Conservation (phyloP, 495 filamentous ascomycete species). For the Podospora didyma region DNA sequence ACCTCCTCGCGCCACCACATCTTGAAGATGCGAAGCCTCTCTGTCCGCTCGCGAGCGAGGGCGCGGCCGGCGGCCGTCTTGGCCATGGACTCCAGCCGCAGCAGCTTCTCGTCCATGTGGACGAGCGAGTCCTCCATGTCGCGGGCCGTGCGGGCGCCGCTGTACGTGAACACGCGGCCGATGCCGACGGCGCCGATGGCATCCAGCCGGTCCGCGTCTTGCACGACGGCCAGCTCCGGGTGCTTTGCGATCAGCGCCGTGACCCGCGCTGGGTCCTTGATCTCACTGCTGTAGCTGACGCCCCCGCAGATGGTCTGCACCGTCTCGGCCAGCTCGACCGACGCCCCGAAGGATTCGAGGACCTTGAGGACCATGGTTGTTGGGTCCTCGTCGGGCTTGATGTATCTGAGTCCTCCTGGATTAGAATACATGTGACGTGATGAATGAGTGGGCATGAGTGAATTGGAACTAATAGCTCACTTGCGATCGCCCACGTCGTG, state of each 20-base stretch:
- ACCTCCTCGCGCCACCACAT: constrained; percentile 71
- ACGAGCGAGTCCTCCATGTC: constrained; percentile 59
- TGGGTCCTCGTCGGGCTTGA: constrained; percentile 45
- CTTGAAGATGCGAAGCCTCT: constrained; percentile 59
- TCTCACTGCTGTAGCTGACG: constrained; percentile 76
- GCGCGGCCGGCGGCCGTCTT: constrained; percentile 69
- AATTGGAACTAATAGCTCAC: constrained; percentile 3
- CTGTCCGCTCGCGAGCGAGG: constrained; percentile 62
- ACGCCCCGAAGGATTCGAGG: constrained; percentile 54
- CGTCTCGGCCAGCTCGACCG: constrained; percentile 50
- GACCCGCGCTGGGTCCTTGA: constrained; percentile 52
- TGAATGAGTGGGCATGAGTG: neutral
- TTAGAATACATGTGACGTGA: neutral
- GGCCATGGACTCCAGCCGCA: constrained; percentile 72
- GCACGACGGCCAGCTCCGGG: constrained; percentile 77
- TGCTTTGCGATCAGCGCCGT: constrained; percentile 48
- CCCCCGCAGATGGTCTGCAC: constrained; percentile 67
- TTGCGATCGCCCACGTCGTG: constrained; percentile 90
- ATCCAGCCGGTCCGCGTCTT: constrained; percentile 88
- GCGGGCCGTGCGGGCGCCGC: constrained; percentile 54
- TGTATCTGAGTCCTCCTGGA: too few species aligned
- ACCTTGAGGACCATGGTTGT: constrained; percentile 53
- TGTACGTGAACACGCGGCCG: constrained; percentile 72
- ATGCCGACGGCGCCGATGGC: constrained; percentile 84
- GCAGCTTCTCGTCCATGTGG: constrained; percentile 79